Evolutionary conservation across 2,329 filamentous ascomycete species (phyloP).

Genomic region (Thelonectria rubi): DNA sequence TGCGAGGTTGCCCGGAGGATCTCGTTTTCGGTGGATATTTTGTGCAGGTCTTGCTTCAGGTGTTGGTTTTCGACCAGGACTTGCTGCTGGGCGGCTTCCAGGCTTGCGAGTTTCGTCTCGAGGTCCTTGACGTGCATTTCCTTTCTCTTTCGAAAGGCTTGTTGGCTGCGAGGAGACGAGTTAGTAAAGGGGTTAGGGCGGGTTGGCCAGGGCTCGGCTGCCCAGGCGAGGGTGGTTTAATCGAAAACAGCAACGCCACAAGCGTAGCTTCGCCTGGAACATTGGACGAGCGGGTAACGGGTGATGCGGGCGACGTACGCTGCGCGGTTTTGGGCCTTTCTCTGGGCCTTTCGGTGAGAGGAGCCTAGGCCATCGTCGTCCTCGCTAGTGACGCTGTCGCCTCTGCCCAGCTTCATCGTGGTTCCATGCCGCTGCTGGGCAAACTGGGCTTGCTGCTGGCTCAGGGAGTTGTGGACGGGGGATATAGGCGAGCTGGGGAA

Average conservation of each 20-base stretch:
- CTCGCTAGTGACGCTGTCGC: slow-evolving; percentile 57
- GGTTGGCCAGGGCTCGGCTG: not conserved
- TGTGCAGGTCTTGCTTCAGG: slow-evolving; percentile 83
- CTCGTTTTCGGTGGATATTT: slow-evolving; percentile 89
- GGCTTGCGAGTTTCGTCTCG: slow-evolving; percentile 80
- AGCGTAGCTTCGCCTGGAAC: not conserved
- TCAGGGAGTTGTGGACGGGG: slow-evolving; percentile 51
- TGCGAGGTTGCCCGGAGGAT: slow-evolving; percentile 83
- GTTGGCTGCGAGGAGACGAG: slow-evolving; percentile 69
- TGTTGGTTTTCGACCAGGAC: slow-evolving; percentile 86
- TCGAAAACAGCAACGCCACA: not conserved
- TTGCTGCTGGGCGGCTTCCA: slow-evolving; percentile 77
- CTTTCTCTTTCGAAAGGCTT: slow-evolving; percentile 95
- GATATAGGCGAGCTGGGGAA: slow-evolving; percentile 59
- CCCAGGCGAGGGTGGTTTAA: not conserved
- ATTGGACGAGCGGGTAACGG: not conserved
- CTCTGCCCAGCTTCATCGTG: slow-evolving; percentile 37
- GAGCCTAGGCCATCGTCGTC: slow-evolving; percentile 66
- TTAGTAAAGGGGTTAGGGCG: slow-evolving; percentile 23
- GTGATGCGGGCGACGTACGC: slow-evolving; percentile 57
- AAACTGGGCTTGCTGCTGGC: slow-evolving; percentile 37
- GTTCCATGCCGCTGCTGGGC: slow-evolving; percentile 36
- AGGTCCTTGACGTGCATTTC: slow-evolving; percentile 94
- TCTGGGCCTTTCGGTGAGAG: slow-evolving; percentile 66
- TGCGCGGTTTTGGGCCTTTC: slow-evolving; percentile 69